Base-by-base conservation (phyloP, 805 yeast genomes). In the Cephaloascus fragrans region DNA sequence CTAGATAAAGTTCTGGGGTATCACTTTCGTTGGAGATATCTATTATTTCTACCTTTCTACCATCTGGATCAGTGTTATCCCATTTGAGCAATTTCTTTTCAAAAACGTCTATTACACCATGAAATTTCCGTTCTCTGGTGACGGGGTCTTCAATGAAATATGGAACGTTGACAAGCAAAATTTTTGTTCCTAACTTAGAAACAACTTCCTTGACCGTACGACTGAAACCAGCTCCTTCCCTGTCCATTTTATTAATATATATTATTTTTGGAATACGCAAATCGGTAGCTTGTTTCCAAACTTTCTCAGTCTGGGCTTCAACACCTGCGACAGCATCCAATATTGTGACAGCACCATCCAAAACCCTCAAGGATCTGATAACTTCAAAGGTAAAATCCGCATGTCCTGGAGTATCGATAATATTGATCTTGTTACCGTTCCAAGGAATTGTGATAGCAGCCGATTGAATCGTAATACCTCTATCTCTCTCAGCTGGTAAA, bases 331-430 rank as follows among this genome's bases (percentile, higher is more conserved):
- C 97, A 1, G 85, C 95, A 62, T 93, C 98, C 38, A 93, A 60
- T 8, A 93, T 84, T 0, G 95, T 83, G 5, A 93, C 94, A 1
- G 90, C 94, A 3, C 97, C 97, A 61, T 93, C 98, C 8, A 93
- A 63, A 2, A 93, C 97, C 44, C 96, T 71, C 41, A 93, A 68
- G 0, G 97, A 81, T 40, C 97, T 64, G 2, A 77, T 84, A 3
- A 93, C 98, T 59, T 93, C 98, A 56, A 89, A 93, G 0, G 94
- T 84, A 57, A 93, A 93, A 60, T 93, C 98, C 0, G 96, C 97
- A 59, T 93, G 98, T 0, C 98, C 98, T 0, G 98, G 98, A 0
- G 98, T 93, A 56, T 93, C 98, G 18, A 93, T 88, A 41, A 93
- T 67, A 56, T 93, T 93, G 50, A 93, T 78, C 47, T 76, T 77